Evolutionary conservation across 805 yeast genomes (phyloP).

Genomic region (Saccharomycopsis amapae): DNA sequence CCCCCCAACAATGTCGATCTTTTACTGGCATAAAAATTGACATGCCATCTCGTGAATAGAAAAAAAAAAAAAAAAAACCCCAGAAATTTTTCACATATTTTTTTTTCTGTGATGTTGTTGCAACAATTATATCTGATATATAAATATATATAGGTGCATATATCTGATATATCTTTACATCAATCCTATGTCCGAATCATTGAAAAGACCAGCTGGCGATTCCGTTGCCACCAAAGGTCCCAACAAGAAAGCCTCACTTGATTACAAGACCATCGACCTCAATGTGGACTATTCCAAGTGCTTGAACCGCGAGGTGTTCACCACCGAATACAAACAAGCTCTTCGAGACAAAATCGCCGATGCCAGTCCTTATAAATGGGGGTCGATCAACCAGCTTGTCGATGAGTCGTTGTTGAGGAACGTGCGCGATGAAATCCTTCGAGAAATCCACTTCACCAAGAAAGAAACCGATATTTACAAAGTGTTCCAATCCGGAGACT

Average conservation of each 20-base stretch:
- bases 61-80: neutral
- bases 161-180: too few relatives aligned
- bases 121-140: too few relatives aligned
- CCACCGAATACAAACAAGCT: conserved; percentile 31
- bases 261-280: neutral
- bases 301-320: conserved; percentile 36
- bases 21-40: too few relatives aligned
- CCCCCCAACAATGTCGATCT: too few relatives aligned
- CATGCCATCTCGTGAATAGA: too few relatives aligned
- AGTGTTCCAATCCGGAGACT: conserved; percentile 82
- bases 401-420: conserved; percentile 69
- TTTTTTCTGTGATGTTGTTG: too few relatives aligned
- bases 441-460: conserved; percentile 80
- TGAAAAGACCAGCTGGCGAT: neutral
- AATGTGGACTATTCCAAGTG: conserved; percentile 10
- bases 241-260: neutral
- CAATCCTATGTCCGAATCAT: neutral
- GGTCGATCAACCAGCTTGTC: conserved; percentile 65
- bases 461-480: conserved; percentile 97
- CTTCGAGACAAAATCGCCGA: conserved; percentile 39
- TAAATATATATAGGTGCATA: too few relatives aligned
- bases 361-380: conserved; percentile 85
- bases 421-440: conserved; percentile 79
- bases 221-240: neutral
- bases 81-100: too few relatives aligned